Conservation (phyloP, 148 eudicot genomes). For the Limonium bicolor region DNA sequence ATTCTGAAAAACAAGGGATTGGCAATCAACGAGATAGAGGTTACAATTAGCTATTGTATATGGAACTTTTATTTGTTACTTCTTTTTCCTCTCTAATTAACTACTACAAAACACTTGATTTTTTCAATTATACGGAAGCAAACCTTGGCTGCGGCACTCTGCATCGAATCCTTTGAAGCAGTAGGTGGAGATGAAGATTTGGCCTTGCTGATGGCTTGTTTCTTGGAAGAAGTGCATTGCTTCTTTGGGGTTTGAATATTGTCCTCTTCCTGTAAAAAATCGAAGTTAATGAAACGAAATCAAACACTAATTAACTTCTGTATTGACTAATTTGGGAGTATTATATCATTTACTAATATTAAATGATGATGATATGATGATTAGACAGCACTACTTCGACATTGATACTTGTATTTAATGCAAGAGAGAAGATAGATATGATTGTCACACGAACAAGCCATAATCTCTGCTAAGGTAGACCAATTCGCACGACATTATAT, state of each 20-base stretch:
- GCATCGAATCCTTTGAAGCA: constrained; percentile 61
- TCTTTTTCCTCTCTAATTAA: too few species aligned
- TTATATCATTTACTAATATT: too few species aligned
- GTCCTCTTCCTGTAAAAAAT: constrained; percentile 24
- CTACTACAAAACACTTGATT: not conserved
- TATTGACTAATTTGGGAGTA: not conserved
- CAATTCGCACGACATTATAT: too few species aligned
- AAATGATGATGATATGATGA: too few species aligned
- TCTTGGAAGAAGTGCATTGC: constrained; percentile 54
- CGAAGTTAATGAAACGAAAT: too few species aligned
- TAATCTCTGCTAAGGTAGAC: too few species aligned
- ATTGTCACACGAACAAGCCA: too few species aligned
- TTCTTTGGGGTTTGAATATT: constrained; percentile 53
- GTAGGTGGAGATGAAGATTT: constrained; percentile 26
- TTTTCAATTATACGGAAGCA: not conserved
- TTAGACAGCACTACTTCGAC: too few species aligned
- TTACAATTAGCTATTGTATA: too few species aligned
- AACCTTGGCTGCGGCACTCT: constrained; percentile 97
- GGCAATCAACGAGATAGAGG: not conserved
- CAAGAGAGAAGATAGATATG: too few species aligned
- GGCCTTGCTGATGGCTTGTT: constrained; percentile 27
- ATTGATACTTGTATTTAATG: too few species aligned
- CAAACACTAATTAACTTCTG: too few species aligned
- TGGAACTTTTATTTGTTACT: not conserved
- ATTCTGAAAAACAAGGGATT: constrained; percentile 27